Base-by-base conservation (phyloP, 495 filamentous ascomycete species). In the Aspergillus affinis region DNA sequence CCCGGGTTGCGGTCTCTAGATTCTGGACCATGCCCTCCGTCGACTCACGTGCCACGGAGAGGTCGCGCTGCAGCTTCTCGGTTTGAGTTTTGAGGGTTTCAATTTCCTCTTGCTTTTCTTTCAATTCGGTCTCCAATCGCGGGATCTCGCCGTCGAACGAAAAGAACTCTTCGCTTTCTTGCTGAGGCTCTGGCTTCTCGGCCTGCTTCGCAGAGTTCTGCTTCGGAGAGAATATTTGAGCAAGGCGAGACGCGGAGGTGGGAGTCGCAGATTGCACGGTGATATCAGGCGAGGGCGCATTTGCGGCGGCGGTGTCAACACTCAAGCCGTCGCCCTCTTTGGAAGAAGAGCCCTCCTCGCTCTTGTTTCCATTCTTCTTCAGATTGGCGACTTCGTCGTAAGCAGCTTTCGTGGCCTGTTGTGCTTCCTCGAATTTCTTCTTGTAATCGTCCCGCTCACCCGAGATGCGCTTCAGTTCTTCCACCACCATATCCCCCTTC, bases 391-490 rank as follows among this genome's bases (percentile, higher is more conserved):
- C 63, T 64, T 86, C 81, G 27, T 85, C 81, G 64, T 59, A 68
- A 5, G 84, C 79, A 12, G 82, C 82, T 66, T 84, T 82, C 0
- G 87, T 72, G 45, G 83, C 80, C 66, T 88, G 84, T 55, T 93
- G 83, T 4, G 88, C 82, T 53, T 88, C 86, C 10, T 88, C 85
- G 9, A 87, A 72, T 65, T 89, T 92, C 64, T 86, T 87, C 65
- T 91, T 96, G 64, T 86, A 84, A 9, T 83, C 82, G 68, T 98
- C 92, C 32, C 88, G 85, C 63, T 97, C 95, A 23, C 78, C 82
- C 0, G 91, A 86, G 0, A 97, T 86, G 0, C 92, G 84, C 75
- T 92, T 96, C n/a, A 97, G 78, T 70, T 98, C 94, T 18, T 96
- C 89, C 81, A 92, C 82, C 2, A 94, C 85, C 86, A 98, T 91